Base-by-base conservation (phyloP, 2,329 filamentous ascomycete species). In the Neoscytalidium dimidiatum region DNA sequence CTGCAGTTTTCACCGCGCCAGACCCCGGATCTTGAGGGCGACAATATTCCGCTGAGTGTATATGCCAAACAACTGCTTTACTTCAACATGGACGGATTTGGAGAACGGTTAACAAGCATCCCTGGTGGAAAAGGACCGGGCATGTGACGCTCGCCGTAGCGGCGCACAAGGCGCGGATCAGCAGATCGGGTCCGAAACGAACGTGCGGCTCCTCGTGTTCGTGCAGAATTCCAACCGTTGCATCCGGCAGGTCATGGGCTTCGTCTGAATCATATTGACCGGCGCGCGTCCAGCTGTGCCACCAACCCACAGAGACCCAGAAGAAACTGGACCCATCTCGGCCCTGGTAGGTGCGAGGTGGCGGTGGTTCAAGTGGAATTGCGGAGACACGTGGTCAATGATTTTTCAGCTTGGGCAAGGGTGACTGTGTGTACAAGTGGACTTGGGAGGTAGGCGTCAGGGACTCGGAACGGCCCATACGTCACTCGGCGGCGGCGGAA, bases 391-490 rank as follows among this genome's bases (percentile, higher is more conserved):
- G 56, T 60, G 41, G 56, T 29, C 23, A 5, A n/a, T 35, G 13
- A 29, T 29, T 29, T 35, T 41, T 58, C 53, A 31, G 35, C 21
- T 8, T n/a, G 26, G 49, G 31, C 35, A 43, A 33, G 38, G 38
- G 38, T 60, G 56, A 33, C 11, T 19, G 53, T 44, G 26, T n/a
- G 28, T 21, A 21, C 9, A 44, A 46, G 56, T 43, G 41, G 41
- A 46, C 19, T 60, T 46, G 26, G 11, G 7, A 23, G n/a, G 38
- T 26, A 28, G 8, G 56, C n/a, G n/a, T 44, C 56, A 35, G 56
- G 56, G 56, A n/a, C 56, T 60, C 28, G 3, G n/a, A 33, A 29
- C 17, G 56, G 56, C 41, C 56, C 56, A 60, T 60, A 60, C 56
- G 56, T 60, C 56, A 60, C 41, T 26, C 11, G 41, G 17, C 4